Evolutionary conservation across 1,139 yeast species (phyloP).

Genomic region (Candida pseudoviswanathii): DNA sequence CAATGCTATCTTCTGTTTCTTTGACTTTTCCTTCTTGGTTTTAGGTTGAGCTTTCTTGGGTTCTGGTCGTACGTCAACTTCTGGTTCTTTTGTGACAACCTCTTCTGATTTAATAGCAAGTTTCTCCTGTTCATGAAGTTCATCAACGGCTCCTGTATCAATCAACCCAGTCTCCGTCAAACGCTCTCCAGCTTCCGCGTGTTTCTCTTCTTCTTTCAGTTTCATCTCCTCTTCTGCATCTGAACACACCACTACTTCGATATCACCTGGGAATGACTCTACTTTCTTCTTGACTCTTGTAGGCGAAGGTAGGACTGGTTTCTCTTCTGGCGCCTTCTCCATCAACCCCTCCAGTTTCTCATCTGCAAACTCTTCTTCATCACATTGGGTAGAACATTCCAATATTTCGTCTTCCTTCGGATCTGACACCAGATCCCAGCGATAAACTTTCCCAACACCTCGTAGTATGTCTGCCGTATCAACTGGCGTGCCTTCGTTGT

Average conservation of each 20-base stretch:
- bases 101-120: background rate
- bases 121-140: background rate
- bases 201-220: background rate
- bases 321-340: background rate
- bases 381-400: conserved; percentile 12
- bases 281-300: background rate
- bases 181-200: background rate
- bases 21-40: background rate
- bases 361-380: background rate
- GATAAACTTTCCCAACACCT: background rate
- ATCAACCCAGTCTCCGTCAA: too few relatives aligned
- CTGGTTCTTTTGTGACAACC: background rate
- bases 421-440: background rate
- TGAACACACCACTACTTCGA: background rate
- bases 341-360: background rate
- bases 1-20: background rate
- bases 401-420: conserved; percentile 10
- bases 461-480: conserved; percentile 10
- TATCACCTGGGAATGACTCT: conserved; percentile 1
- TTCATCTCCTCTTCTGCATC: conserved; percentile 1
- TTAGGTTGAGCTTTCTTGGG: background rate
- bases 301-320: background rate
- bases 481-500: conserved; percentile 8
- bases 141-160: too few relatives aligned
- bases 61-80: background rate